Evolutionary conservation across 345 rosid species (phyloP), one percentile per base, ranked within the genome.

Genomic region (Camelina hispida): DNA sequence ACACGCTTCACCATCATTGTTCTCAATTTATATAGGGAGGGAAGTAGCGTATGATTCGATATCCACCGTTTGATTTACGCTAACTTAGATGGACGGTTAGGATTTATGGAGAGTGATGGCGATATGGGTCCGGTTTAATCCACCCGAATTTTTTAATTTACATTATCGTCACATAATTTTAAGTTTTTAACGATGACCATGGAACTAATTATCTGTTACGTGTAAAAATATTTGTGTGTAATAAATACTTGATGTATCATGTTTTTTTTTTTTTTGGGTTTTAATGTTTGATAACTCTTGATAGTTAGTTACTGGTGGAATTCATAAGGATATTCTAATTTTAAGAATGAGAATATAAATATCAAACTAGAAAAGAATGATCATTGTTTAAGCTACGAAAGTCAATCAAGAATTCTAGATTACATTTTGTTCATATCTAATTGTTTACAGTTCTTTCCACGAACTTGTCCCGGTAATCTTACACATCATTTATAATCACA

Each of bases 1-100:
- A 40, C 61, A 75, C 34, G 38, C 48, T 68, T 3, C 53, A 15
- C 42, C 52, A 71, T 14, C 34, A 1, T 3, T 2, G 28, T 77
- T 56, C 57, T 30, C 30, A 1, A 18, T 63, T 64, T 71, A 69
- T 77, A 77, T 38, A 77, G 70, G 59, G 75, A 55, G 71, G 75
- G 70, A 62, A 54, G 44, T 42, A 28, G 62, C 32, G 13, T 58
- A 9, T 4, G 54, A 14, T 35, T 55, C 56, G 43, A 63, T 63
- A 46, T 63, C 0, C 0, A 18, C 71, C 80, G 66, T 77, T 70
- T 25, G 80, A 77, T 77, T 30, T 63, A 47, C 2, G 7, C 2
- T 37, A 23, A 9, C 2, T 62, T 69, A 62, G 14, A 76, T 69
- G 71, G 66, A 69, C 65, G 66, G 76, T 18, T 14, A 0, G 0